phyloP scores from a whole-genome alignment of 345 rosid species.

The Acer campestre region DNA sequence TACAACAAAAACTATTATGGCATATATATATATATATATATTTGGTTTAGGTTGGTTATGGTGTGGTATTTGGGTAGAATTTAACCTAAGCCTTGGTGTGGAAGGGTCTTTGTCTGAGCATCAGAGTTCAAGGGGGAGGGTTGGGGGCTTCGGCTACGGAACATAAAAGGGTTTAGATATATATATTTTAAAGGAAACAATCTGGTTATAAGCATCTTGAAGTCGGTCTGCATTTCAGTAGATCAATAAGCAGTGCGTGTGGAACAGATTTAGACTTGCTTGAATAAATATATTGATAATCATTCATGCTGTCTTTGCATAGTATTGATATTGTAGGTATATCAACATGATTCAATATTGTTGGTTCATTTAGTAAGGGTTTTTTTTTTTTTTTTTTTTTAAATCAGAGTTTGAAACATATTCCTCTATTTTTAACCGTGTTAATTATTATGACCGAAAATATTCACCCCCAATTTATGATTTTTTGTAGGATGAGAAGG shows the following conservation, averaged over 20 bases:
- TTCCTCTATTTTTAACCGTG: background rate
- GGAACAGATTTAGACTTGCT: background rate
- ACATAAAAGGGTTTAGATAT: background rate
- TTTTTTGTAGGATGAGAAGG: slow-evolving; percentile 20
- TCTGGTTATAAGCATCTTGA: too few relatives aligned
- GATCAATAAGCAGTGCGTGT: too few relatives aligned
- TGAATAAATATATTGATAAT: background rate
- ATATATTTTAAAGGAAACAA: too few relatives aligned
- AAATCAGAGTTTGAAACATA: background rate
- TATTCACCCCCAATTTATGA: background rate
- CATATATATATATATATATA: too few relatives aligned
- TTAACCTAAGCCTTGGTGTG: too few relatives aligned
- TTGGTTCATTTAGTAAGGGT: background rate
- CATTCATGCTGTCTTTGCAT: background rate
- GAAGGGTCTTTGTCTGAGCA: background rate
- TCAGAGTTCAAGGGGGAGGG: background rate
- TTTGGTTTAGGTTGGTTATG: background rate
- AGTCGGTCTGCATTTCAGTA: too few relatives aligned
- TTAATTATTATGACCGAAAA: background rate
- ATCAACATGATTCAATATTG: background rate
- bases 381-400: background rate
- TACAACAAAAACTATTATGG: background rate
- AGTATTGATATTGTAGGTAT: background rate
- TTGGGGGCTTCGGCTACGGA: background rate
- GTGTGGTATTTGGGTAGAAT: background rate